Base-by-base conservation (phyloP, 768 basidiomycete genomes). In the Lentinula sp. region DNA sequence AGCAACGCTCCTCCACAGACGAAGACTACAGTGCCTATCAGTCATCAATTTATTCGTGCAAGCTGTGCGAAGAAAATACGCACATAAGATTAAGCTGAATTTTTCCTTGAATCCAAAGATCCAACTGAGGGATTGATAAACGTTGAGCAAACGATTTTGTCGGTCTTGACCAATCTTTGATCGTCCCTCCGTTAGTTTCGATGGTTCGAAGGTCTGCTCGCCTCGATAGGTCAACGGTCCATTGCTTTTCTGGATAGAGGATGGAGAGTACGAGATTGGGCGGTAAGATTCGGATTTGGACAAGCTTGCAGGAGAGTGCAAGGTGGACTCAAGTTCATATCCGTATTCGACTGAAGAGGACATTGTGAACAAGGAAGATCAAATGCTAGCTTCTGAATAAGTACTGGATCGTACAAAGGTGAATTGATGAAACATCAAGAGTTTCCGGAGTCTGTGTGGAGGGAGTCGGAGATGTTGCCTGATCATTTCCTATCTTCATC, bases 1-100 rank as follows among this genome's bases (percentile, higher is more conserved):
- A 70, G 53, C 23, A 70, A 36, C 1, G 70, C 69, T n/a, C 70
- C 70, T 12, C 70, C 70, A 62, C 64, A 70, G 35, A 69, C n/a
- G 28, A 70, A 56, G 32, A 65, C 70, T 71, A 23, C 37, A 13
- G 13, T 13, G 37, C 7, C 3, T 13, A 39, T 28, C 20, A 23
- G 39, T 37, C 18, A 43, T 13, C 8, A n/a, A 6, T 8, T 49
- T 6, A 16, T 37, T 45, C 7, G 7, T 28, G 28, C 28, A 28
- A 28, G 28, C 28, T 28, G 28, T 28, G 28, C 28, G 28, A 28
- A 28, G 28, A 20, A 48, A 23, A 42, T 23, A 48, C 66, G 57
- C 52, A 68, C 69, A 66, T 18, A 64, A 60, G 1, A 66, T 36
- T 3, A 71, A 65, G 51, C 66, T 68, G 58, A 60, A 67, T 20